Evolutionary conservation across 306 rosid species (phyloP).

Genomic region (Trifolium dubium): DNA sequence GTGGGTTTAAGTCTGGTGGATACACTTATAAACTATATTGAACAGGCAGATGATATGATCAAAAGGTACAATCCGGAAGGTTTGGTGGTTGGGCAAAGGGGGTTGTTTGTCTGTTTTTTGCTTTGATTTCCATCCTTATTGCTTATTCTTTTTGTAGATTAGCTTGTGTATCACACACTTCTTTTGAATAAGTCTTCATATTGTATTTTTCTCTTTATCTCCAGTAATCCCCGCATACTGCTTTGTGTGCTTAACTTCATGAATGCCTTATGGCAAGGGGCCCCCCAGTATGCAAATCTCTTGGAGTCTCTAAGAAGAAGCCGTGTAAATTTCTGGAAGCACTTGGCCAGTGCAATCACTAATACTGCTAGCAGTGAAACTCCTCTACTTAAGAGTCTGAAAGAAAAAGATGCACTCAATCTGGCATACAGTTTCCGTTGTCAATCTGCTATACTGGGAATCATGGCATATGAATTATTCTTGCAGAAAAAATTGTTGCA

Average conservation of each 20-base stretch:
- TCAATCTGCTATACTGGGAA: conserved; percentile 71
- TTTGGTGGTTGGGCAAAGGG: conserved; percentile 4
- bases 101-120: conserved; percentile 15
- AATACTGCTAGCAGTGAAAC: conserved; percentile 45
- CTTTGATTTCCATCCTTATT: conserved; percentile 23
- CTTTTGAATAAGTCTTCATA: conserved; percentile 20
- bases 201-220: conserved; percentile 42
- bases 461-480: conserved; percentile 79
- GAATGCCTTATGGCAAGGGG: conserved; percentile 88
- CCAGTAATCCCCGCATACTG: conserved; percentile 72
- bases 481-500: conserved; percentile 79
- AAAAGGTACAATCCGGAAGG: conserved; percentile 52
- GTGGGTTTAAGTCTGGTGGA: conserved; percentile 54
- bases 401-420: conserved; percentile 57
- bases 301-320: conserved; percentile 67
- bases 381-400: conserved; percentile 44
- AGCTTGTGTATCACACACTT: conserved; percentile 20
- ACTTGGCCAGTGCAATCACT: conserved; percentile 56
- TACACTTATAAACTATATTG: conserved; percentile 60
- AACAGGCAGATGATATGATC: conserved; percentile 54
- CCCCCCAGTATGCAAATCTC: conserved; percentile 63
- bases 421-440: conserved; percentile 67
- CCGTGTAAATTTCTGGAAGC: conserved; percentile 64
- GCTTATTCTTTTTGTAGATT: conserved; percentile 12
- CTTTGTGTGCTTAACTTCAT: conserved; percentile 75